These are phyloP conservation scores for Boletus fagicola DNA, from an alignment of 768 basidiomycete species.

Conservation along the genomic window DNA sequence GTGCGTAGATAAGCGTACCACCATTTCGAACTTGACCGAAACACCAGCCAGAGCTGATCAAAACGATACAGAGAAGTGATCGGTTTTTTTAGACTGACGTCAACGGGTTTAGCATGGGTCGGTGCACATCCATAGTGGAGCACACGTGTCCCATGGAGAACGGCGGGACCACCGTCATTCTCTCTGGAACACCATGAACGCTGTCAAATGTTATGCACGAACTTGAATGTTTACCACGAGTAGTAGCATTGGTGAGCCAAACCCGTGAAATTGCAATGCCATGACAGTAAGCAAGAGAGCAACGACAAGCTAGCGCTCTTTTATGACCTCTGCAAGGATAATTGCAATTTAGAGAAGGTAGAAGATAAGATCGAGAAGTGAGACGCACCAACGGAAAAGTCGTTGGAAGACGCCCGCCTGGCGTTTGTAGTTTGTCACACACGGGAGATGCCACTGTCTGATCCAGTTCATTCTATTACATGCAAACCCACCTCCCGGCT, in stretches of 20 bases:
- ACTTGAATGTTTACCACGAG: not conserved
- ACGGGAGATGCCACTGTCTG: too few relatives aligned
- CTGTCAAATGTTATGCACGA: not conserved
- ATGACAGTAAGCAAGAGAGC: not conserved
- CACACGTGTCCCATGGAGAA: constrained; percentile 3
- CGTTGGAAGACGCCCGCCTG: not conserved
- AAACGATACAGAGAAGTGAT: not conserved
- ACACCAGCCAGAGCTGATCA: not conserved
- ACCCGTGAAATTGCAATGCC: not conserved
- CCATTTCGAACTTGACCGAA: constrained; percentile 21
- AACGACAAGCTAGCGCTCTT: not conserved
- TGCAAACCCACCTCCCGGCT: not conserved
- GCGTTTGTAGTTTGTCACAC: not conserved
- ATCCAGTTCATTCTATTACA: not conserved
- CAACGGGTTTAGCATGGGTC: not conserved
- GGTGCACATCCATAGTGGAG: not conserved
- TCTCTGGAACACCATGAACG: not conserved
- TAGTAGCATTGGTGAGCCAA: not conserved
- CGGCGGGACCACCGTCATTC: constrained; percentile 1
- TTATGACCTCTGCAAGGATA: not conserved
- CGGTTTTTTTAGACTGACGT: too few relatives aligned
- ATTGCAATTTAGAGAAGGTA: not conserved
- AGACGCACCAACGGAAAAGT: not conserved
- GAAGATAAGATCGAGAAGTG: not conserved
- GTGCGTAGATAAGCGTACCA: constrained; percentile 10